These are phyloP conservation scores for Vigna hirtella DNA, from an alignment of 306 rosid species.

Conservation along the genomic window DNA sequence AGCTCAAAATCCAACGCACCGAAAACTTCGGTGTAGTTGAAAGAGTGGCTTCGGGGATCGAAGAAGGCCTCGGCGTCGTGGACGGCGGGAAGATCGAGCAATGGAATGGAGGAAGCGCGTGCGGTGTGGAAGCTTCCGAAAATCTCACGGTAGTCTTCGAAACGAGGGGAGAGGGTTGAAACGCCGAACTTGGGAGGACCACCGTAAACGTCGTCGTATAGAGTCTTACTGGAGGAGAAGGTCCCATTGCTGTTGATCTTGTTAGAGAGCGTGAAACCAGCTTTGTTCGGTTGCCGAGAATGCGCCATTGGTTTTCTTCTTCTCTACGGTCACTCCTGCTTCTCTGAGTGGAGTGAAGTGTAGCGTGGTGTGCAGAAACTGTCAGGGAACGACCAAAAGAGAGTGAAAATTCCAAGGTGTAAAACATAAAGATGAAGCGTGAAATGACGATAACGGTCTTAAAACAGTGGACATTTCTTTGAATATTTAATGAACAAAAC, in stretches of 20 bases:
- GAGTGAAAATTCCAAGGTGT: background rate
- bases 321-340: background rate
- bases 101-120: conserved; percentile 17
- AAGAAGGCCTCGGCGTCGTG: background rate
- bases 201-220: conserved; percentile 18
- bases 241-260: background rate
- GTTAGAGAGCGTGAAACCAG: background rate
- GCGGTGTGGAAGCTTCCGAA: conserved; percentile 14
- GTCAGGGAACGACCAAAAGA: conserved; percentile 50
- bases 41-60: conserved; percentile 8
- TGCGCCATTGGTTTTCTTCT: conserved; percentile 9
- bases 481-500: too few species aligned
- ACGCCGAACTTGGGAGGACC: conserved; percentile 15
- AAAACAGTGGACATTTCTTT: background rate
- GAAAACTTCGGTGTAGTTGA: conserved; percentile 25
- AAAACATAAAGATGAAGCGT: background rate
- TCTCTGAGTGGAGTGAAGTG: conserved; percentile 35
- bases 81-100: conserved; percentile 5
- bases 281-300: conserved; percentile 1
- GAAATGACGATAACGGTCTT: conserved; percentile 54
- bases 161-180: conserved; percentile 7
- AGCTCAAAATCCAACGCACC: background rate
- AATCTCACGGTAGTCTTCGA: conserved; percentile 25
- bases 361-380: conserved; percentile 39
- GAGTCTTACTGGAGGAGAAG: conserved; percentile 1